A percentile compares a stretch with the other conserved stretches of the same genome.
Evolutionary conservation across 1,139 yeast species (phyloP).

Genomic region (Kluyveromyces sp.): DNA sequence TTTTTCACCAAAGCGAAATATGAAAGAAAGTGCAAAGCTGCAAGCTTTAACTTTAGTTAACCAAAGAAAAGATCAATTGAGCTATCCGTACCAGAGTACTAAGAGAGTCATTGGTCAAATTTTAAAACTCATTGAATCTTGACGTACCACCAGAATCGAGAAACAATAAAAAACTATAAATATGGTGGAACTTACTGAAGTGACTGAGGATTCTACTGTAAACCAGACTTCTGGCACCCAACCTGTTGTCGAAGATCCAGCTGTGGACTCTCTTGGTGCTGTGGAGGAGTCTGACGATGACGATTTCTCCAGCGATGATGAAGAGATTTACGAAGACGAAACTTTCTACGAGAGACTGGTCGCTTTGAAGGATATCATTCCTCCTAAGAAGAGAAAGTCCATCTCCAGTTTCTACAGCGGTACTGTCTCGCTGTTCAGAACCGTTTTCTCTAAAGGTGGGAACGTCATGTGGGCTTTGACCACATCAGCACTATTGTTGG

Average conservation of each 20-base stretch:
- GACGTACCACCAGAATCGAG: not conserved
- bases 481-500: constrained; percentile 76
- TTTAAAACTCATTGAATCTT: too few species aligned
- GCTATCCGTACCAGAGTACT: too few species aligned
- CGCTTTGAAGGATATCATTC: constrained; percentile 86
- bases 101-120: too few species aligned
- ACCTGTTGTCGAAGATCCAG: constrained; percentile 9
- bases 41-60: not conserved
- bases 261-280: constrained; percentile 18
- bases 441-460: constrained; percentile 57
- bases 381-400: constrained; percentile 71
- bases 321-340: constrained; percentile 75
- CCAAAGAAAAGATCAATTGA: not conserved
- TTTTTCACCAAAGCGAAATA: not conserved
- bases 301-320: constrained; percentile 59
- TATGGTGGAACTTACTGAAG: constrained; percentile 33
- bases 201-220: constrained; percentile 24
- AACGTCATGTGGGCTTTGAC: constrained; percentile 78
- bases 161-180: not conserved
- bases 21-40: not conserved
- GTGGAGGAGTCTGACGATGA: constrained; percentile 40
- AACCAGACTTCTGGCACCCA: constrained; percentile 22
- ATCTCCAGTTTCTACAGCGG: constrained; percentile 34
- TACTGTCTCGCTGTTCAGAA: constrained; percentile 37
- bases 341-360: constrained; percentile 77